Base-by-base conservation (phyloP, 805 yeast species). In the Debaryomyces tyrocola region DNA sequence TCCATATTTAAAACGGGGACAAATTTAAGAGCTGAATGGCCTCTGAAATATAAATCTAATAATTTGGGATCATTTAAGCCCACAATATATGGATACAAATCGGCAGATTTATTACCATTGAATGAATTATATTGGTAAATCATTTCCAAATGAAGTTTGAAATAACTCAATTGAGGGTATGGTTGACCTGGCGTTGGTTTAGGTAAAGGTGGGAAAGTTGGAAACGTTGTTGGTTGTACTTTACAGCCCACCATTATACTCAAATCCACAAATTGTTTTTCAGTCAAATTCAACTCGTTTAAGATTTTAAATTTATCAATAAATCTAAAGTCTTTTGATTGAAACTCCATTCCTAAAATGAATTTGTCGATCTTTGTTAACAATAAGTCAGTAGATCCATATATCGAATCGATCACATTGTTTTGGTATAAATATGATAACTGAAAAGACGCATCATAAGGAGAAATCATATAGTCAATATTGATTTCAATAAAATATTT, bases 361-460 rank as follows among this genome's bases (percentile, higher is more conserved):
- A 90, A 82, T 53, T 80, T 85, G 47, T 88, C 94, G 21, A 86
- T 75, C 14, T 70, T 64, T 20, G 79, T 77, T 60, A 92, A 69
- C 37, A 91, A 68, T 33, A 83, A 75, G 56, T 94, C 98, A 1
- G 90, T 84, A 6, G 96, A 84, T 0, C 96, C 96, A 64, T 83
- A 87, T 33, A 91, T 81, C 4, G 86, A 83, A 62, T 91, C 90
- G 42, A 92, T 78, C 39, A 73, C 67, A 0, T 71, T 74, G 41
- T 71, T 72, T 38, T 77, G 77, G 50, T 77, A 75, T 56, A 92
- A 67, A 57, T 89, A 90, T 6, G 87, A 80, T 56, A 94, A 73
- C 65, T 92, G 97, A 35, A 84, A 78, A 67, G 90, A 83, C 0
- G 97, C 82, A 37, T 83, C 75, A 59, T 83, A 90, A 4, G 98